These are phyloP conservation scores for Botryotinia globosa DNA, from an alignment of 2,329 filamentous ascomycete genomes.

Conservation along the genomic window DNA sequence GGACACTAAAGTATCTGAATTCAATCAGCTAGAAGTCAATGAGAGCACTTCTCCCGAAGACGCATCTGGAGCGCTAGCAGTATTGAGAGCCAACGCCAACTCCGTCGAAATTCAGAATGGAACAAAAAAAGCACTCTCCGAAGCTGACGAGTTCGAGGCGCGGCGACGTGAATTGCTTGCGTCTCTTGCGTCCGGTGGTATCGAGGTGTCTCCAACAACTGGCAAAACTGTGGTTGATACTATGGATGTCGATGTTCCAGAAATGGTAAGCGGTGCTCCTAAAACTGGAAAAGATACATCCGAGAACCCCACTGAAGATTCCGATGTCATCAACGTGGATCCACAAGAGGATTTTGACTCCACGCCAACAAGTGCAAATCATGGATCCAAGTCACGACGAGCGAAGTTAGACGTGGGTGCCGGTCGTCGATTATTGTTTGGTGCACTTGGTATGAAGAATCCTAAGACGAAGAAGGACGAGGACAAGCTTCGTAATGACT, in stretches of 20 bases:
- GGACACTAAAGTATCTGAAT: constrained; percentile 50
- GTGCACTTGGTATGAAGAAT: constrained; percentile 65
- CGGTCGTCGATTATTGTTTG: constrained; percentile 66
- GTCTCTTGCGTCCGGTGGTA: constrained; percentile 50
- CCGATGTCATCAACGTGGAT: not conserved
- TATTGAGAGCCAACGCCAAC: constrained; percentile 25
- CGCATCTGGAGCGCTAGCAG: constrained; percentile 27
- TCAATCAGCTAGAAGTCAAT: constrained; percentile 41
- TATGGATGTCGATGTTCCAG: not conserved
- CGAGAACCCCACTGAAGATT: not conserved
- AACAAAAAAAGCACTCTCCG: constrained; percentile 17
- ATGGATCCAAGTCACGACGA: constrained; percentile 24
- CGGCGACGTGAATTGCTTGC: constrained; percentile 51
- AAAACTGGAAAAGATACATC: not conserved
- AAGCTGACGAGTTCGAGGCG: constrained; percentile 46
- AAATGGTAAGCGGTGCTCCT: not conserved
- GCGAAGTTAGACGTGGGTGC: constrained; percentile 54
- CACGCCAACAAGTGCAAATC: not conserved
- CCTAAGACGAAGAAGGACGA: constrained; percentile 69
- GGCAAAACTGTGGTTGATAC: not conserved
- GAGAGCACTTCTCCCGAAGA: constrained; percentile 30
- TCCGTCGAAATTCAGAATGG: constrained; percentile 9
- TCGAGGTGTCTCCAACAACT: constrained; percentile 43
- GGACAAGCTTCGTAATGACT: constrained; percentile 56
- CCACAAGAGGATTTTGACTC: not conserved